Conservation (phyloP, 1,284 basidiomycete species). For the Phaffia rhodozyma region DNA sequence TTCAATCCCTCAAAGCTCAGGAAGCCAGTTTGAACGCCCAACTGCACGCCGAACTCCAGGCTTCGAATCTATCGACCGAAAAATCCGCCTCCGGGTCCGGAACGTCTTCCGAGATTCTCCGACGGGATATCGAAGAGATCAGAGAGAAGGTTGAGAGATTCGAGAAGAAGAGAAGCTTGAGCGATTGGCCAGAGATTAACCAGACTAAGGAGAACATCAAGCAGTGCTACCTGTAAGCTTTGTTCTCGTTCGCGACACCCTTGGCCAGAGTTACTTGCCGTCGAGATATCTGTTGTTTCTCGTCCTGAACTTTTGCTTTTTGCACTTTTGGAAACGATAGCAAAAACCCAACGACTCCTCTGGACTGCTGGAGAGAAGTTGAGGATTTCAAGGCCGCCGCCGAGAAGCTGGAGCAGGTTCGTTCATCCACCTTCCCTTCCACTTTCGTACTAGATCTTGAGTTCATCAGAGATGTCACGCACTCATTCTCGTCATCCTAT, state of each 20-base stretch:
- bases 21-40: constrained; percentile 7
- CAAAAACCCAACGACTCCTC: constrained; percentile 29
- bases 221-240: constrained; percentile 34
- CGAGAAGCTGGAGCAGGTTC: constrained; percentile 34
- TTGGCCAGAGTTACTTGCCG: not conserved
- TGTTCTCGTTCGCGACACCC: not conserved
- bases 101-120: constrained; percentile 31
- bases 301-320: not conserved
- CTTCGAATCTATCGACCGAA: constrained; percentile 9
- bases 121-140: constrained; percentile 36
- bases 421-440: constrained; percentile 5
- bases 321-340: constrained; percentile 14
- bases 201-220: constrained; percentile 29
- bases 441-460: too few species aligned
- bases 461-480: too few species aligned
- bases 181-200: constrained; percentile 28
- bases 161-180: constrained; percentile 25
- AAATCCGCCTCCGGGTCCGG: constrained; percentile 19
- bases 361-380: constrained; percentile 38
- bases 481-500: too few species aligned
- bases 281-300: not conserved
- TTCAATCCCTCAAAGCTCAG: constrained; percentile 9
- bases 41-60: constrained; percentile 6
- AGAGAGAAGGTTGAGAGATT: constrained; percentile 35
- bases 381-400: constrained; percentile 36